Conservation (phyloP, 2,329 filamentous ascomycete species). For the Thelonectria rubi region DNA sequence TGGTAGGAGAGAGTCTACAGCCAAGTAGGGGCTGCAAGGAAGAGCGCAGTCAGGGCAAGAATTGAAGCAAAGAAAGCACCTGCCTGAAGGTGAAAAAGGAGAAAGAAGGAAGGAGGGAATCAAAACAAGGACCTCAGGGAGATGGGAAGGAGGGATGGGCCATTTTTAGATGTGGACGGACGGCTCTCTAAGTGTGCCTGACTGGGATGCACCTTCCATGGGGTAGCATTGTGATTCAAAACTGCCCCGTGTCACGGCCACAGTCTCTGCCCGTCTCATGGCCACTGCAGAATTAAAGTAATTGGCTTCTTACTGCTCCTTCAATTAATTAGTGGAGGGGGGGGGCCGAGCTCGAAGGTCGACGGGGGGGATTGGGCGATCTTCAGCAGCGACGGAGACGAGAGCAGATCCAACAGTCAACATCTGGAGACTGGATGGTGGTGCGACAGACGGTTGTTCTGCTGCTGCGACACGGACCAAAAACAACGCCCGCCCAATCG, state of each 20-base stretch:
- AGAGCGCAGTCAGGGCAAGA: neutral
- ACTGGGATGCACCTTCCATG: neutral
- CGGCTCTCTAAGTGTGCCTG: neutral
- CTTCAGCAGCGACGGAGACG: neutral
- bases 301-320: neutral
- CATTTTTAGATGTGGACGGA: slow-evolving; percentile 17
- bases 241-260: neutral
- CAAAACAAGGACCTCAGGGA: neutral
- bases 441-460: neutral
- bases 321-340: neutral
- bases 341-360: too few species aligned
- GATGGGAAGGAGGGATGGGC: slow-evolving; percentile 17
- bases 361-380: neutral
- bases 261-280: neutral
- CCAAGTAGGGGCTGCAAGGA: neutral
- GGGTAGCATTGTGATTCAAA: neutral
- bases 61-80: neutral
- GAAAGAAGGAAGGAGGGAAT: neutral
- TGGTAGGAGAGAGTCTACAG: neutral
- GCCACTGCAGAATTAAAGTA: neutral
- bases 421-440: neutral
- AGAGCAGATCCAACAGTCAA: neutral
- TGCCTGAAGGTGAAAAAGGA: neutral
- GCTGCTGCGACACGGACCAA: neutral
- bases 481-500: neutral